These are phyloP conservation scores for Malus hybrid DNA, from an alignment of 331 rosid species.

Conservation along the genomic window DNA sequence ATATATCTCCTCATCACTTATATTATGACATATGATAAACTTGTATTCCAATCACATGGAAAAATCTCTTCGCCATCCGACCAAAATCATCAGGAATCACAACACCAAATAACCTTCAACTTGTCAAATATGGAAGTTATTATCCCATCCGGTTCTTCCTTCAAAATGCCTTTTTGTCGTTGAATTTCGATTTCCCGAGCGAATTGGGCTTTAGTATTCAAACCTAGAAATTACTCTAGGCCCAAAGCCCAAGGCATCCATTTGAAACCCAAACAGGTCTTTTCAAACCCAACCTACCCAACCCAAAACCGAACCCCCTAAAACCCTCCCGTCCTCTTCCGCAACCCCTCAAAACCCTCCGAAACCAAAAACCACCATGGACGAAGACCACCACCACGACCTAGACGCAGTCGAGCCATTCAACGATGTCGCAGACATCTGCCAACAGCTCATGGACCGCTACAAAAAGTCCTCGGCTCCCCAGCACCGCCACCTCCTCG, in stretches of 20 bases:
- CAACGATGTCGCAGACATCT: slow-evolving; percentile 51
- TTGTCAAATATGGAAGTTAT: no score
- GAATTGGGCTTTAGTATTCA: no score
- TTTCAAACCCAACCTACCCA: neutral
- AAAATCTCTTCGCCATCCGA: no score
- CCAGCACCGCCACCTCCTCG: slow-evolving; percentile 85
- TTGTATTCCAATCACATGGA: no score
- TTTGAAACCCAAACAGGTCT: neutral
- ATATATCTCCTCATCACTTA: no score
- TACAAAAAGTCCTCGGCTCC: slow-evolving; percentile 75
- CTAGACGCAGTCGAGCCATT: slow-evolving; percentile 24
- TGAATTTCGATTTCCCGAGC: no score
- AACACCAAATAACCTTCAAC: no score
- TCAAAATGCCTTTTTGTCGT: no score
- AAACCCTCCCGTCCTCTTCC: neutral
- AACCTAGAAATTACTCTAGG: neutral
- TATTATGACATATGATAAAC: no score
- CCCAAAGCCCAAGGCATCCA: neutral
- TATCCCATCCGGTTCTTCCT: no score
- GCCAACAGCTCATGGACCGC: slow-evolving; percentile 87
- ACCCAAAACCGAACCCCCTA: neutral
- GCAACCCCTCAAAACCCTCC: neutral
- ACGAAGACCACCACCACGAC: slow-evolving; percentile 19
- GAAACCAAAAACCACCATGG: slow-evolving; percentile 12
- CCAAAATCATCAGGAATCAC: no score